Percentiles rank a stretch among this genome's conserved stretches.
Evolutionary conservation across 2,329 filamentous ascomycete species (phyloP).

Genomic region (Podosphaera aphanis): DNA sequence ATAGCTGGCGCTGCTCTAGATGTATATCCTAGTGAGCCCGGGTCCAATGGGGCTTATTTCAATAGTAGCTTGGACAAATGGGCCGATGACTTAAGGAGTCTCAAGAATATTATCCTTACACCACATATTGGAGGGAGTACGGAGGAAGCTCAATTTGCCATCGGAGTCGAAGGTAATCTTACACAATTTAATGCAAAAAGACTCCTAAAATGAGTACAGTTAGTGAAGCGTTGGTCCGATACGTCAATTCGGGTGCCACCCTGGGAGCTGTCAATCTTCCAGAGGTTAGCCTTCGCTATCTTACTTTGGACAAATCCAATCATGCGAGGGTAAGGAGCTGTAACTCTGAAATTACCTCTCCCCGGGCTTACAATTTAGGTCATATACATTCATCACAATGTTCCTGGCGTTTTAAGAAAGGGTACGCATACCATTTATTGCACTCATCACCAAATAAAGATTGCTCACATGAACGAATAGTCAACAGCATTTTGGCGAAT

Average conservation of each 20-base stretch:
- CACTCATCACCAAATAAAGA: background rate
- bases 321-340: slow-evolving; percentile 45
- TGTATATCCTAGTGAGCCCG: slow-evolving; percentile 85
- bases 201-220: slow-evolving; percentile 24
- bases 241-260: slow-evolving; percentile 88
- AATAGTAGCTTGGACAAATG: slow-evolving; percentile 60
- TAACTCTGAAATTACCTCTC: background rate
- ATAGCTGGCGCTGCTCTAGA: slow-evolving; percentile 87
- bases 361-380: slow-evolving; percentile 24
- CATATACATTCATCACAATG: slow-evolving; percentile 91
- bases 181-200: background rate
- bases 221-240: slow-evolving; percentile 63
- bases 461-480: slow-evolving; percentile 20
- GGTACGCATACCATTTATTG: slow-evolving; percentile 21
- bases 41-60: slow-evolving; percentile 88
- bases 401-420: slow-evolving; percentile 79
- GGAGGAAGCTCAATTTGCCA: slow-evolving; percentile 89
- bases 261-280: slow-evolving; percentile 87
- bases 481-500: slow-evolving; percentile 81
- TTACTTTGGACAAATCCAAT: slow-evolving; percentile 73
- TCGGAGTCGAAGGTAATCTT: slow-evolving; percentile 53
- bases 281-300: slow-evolving; percentile 73
- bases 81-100: slow-evolving; percentile 59
- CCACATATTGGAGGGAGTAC: slow-evolving; percentile 96
- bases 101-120: slow-evolving; percentile 86